Evolutionary conservation across 2,329 filamentous ascomycete species (phyloP).

Genomic region (Talaromyces sp.): DNA sequence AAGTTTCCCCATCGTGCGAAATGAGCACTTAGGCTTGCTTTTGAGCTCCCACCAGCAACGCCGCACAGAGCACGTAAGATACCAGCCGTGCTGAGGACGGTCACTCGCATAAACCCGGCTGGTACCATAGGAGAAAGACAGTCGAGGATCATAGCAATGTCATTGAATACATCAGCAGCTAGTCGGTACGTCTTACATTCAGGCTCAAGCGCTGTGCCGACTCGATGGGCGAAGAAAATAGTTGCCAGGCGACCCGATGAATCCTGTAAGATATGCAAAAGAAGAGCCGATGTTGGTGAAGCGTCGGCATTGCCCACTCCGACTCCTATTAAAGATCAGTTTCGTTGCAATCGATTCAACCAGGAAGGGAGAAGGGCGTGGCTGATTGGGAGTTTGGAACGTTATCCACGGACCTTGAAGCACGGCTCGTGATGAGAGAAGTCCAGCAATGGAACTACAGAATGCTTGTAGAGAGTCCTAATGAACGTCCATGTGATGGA

Average conservation of each 20-base stretch:
- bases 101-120: conserved; percentile 55
- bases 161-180: conserved; percentile 85
- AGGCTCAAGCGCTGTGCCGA: conserved; percentile 80
- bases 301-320: conserved; percentile 80
- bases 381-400: too few relatives aligned
- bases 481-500: neutral
- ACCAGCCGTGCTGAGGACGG: conserved; percentile 62
- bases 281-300: conserved; percentile 76
- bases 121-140: conserved; percentile 76
- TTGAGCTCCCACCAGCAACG: conserved; percentile 85
- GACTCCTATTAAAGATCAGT: too few relatives aligned
- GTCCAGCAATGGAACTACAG: conserved; percentile 45
- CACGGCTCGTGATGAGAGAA: conserved; percentile 80
- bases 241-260: conserved; percentile 80
- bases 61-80: conserved; percentile 74
- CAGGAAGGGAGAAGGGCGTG: too few relatives aligned
- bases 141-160: conserved; percentile 82
- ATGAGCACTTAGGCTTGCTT: conserved; percentile 87
- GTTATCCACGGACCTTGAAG: conserved; percentile 69
- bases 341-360: too few relatives aligned
- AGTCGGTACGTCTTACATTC: conserved; percentile 91
- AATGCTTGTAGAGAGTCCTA: conserved; percentile 47
- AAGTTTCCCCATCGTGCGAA: conserved; percentile 87
- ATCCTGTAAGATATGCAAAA: conserved; percentile 82
- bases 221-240: conserved; percentile 80